Evolutionary conservation across 306 rosid genomes (phyloP), one percentile per base, ranked within the genome.

Genomic region (Lagenaria siceraria): DNA sequence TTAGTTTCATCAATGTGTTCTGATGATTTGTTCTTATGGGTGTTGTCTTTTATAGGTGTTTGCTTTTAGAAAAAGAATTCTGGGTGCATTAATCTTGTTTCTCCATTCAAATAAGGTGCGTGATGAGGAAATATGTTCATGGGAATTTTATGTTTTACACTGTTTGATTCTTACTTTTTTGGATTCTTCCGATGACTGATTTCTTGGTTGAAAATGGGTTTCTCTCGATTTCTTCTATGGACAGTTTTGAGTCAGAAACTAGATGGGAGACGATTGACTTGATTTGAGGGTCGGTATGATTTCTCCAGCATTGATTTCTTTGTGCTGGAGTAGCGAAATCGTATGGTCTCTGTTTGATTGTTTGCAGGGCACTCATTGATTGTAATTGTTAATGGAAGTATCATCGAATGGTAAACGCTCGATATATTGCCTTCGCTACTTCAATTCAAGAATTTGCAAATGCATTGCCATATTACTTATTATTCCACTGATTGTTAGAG

Each of bases 361-460:
- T 8, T 49, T 49, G 11, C 43, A 49, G 43, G 55, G 24, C 10
- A 72, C 43, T 27, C 11, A 9, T 72, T 15, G 36, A 72, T 72
- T 31, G 60, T 15, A 24, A 19, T 55, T 63, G 21, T 74, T 35
- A 60, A 89, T 88, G 98, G 97, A 87, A 54, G 38, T 82, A 70
- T 82, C 87, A 58, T 83, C 83, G 33, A 81, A 77, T 78, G 80
- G 74, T 63, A 88, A 83, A 82, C 75, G 78, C 18, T 79, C 75
- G 38, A 87, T 70, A 81, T 60, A 80, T 75, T 83, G 63, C 9
- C 78, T 86, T 80, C 78, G 84, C 60, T 33, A 79, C 81, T 17
- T 84, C 80, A 90, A 87, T 62, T 86, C 98, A 24, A 63, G 84
- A 35, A 72, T 87, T 17, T 82, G 87, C 80, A 90, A 86, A 84